Percentiles rank a stretch among this genome's conserved stretches.
Evolutionary conservation across 2,329 filamentous ascomycete genomes (phyloP).

Genomic region (Leptographium wingfieldii): DNA sequence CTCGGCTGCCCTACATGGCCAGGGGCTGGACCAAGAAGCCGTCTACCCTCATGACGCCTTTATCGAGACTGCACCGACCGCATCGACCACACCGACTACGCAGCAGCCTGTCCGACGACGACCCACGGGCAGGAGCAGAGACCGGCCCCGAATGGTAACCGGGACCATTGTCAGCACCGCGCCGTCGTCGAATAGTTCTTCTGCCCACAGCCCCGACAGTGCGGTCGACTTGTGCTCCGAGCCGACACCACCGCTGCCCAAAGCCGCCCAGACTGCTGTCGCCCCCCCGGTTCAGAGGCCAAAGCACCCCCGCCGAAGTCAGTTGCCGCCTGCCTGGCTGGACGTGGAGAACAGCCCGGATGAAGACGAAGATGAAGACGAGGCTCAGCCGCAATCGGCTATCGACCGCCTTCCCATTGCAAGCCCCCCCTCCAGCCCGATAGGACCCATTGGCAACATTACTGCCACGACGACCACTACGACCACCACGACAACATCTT

Average conservation of each 20-base stretch:
- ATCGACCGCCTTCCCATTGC: too few relatives aligned
- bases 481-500: background rate
- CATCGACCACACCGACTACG: background rate
- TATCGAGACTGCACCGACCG: too few relatives aligned
- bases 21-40: background rate
- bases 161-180: too few relatives aligned
- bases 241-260: slow-evolving; percentile 7
- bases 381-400: too few relatives aligned
- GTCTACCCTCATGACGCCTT: background rate
- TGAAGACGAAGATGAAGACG: background rate
- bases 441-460: slow-evolving; percentile 2
- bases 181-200: background rate
- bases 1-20: slow-evolving; percentile 8
- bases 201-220: slow-evolving; percentile 24
- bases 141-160: background rate
- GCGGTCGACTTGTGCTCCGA: slow-evolving; percentile 22
- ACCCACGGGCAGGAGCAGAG: too few relatives aligned
- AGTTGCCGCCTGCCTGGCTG: background rate
- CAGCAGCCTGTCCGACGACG: background rate
- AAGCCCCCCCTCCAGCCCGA: background rate
- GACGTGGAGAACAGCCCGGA: background rate
- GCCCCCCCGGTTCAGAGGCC: slow-evolving; percentile 5
- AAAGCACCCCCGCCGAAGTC: background rate
- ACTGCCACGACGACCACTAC: background rate
- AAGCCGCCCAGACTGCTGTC: slow-evolving; percentile 6